Percentiles rank a stretch among this genome's conserved stretches.
These are phyloP conservation scores for Arabis hirsuta DNA, from an alignment of 345 rosid genomes.

Conservation along the genomic window DNA sequence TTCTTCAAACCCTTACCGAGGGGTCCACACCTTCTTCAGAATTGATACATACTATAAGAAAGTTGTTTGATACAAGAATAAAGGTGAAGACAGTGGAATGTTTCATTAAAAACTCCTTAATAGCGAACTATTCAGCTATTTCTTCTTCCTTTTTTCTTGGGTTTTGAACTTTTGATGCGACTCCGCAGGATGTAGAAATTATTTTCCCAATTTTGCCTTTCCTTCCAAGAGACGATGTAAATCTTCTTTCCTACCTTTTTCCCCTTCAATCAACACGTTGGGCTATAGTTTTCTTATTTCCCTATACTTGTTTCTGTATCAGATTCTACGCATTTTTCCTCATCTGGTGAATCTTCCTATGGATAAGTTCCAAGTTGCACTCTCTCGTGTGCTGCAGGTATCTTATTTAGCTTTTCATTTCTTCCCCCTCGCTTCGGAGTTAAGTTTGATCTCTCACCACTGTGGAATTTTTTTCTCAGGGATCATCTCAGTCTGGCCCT, in stretches of 20 bases:
- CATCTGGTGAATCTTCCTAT: conserved; percentile 77
- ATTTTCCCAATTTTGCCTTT: conserved; percentile 83
- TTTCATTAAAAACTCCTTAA: conserved; percentile 19
- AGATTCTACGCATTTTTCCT: conserved; percentile 75
- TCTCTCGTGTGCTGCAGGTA: conserved; percentile 82
- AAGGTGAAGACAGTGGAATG: conserved; percentile 59
- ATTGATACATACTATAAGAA: conserved; percentile 71
- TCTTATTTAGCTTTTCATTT: conserved; percentile 25
- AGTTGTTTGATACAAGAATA: conserved; percentile 82
- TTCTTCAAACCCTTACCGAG: conserved; percentile 84
- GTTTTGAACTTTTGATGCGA: conserved; percentile 43
- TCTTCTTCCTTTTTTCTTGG: conserved; percentile 8
- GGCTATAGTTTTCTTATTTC: conserved; percentile 17
- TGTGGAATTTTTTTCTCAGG: conserved; percentile 51
- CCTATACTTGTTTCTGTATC: conserved; percentile 29
- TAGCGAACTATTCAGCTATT: conserved; percentile 11
- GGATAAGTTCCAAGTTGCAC: conserved; percentile 84
- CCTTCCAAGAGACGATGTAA: conserved; percentile 86
- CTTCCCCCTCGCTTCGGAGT: conserved; percentile 14
- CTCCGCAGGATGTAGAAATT: conserved; percentile 85
- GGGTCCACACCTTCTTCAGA: conserved; percentile 78
- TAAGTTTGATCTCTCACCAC: conserved; percentile 22
- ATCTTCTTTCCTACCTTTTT: conserved; percentile 19
- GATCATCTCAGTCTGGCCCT: conserved; percentile 68
- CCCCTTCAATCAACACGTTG: conserved; percentile 15